Evolutionary conservation across 2,329 filamentous ascomycete species (phyloP), one percentile per base, ranked within the genome.

Genomic region (Cladosporium sp.): DNA sequence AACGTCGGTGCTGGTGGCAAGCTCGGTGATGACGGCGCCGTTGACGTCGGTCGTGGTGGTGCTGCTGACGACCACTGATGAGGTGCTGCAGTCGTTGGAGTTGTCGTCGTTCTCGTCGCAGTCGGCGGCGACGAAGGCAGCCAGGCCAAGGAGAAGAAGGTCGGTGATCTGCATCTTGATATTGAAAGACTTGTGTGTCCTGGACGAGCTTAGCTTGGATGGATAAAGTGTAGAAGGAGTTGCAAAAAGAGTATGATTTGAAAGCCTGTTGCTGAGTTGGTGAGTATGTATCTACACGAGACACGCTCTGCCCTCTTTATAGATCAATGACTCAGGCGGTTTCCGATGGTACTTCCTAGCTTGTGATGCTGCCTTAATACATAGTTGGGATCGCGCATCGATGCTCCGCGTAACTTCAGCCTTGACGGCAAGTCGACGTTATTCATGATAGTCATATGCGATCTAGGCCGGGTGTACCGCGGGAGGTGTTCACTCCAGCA

Each of bases 91-190:
- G 59, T 58, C 51, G 37, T 55, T 42, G 12, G 22, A 34, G 40
- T 55, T 43, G 43, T 58, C 50, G 38, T 58, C 59, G 51, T 37
- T 59, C 51, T 51, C 42, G 43, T 61, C 59, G 60, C 51, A 59
- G 54, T 62, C 60, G 17, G 60, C 58, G 49, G 54, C 34, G 25
- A 38, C 59, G 28, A 55, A 51, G 51, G 54, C 42, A 17, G 55
- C 59, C 5, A 60, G 28, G 51, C 58, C 38, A n/a, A 60, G 50
- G 49, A 62, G 15, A 37, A 54, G 22, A 30, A 60, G 49, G 47
- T 60, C 49, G 19, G 38, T 60, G 58, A 60, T 49, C 34, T 60
- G 60, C 60, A 62, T 62, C 14, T 47, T 61, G 51, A 15, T 22
- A 38, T 19, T 49, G 7, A 11, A 14, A 3, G 19, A 19, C 38